A percentile compares a stretch with the other conserved stretches of the same genome.
Conservation (phyloP, 202 grass and related monocot species). For the Zizania palustris region DNA sequence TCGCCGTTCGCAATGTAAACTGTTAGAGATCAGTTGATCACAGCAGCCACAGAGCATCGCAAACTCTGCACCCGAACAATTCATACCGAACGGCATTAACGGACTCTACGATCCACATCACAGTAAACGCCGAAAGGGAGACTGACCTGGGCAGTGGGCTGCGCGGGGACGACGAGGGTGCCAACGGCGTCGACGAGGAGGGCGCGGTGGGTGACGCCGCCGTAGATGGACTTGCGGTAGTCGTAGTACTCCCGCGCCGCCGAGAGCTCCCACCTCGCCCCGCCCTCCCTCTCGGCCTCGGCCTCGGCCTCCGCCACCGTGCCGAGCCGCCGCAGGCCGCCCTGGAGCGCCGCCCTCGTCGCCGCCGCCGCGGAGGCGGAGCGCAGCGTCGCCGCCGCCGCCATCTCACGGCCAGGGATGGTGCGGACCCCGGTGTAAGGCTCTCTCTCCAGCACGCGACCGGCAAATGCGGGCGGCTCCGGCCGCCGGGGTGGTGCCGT, state of each 20-base stretch:
- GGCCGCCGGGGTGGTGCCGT: neutral
- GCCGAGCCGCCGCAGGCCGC: conserved; percentile 9
- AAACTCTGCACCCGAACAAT: neutral
- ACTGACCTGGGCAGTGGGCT: conserved; percentile 78
- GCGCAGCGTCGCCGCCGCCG: conserved; percentile 11
- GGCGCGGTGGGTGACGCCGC: conserved; percentile 78
- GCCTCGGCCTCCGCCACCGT: neutral
- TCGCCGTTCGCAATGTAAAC: neutral
- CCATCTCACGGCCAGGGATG: conserved; percentile 13
- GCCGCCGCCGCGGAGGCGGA: neutral
- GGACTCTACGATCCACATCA: neutral
- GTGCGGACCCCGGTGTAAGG: neutral
- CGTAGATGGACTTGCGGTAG: conserved; percentile 80
- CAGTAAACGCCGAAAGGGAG: neutral
- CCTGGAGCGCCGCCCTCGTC: neutral
- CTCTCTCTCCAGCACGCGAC: neutral
- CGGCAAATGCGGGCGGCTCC: conserved; percentile 18
- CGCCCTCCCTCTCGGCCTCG: conserved; percentile 8
- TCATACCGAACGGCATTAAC: neutral
- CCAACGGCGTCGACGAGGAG: conserved; percentile 85
- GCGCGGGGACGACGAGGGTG: conserved; percentile 72
- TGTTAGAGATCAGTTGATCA: neutral
- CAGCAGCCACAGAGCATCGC: neutral
- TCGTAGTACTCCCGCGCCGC: conserved; percentile 72
- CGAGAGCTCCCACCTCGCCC: conserved; percentile 54